Evolutionary conservation across 805 yeast species (phyloP), one percentile per base, ranked within the genome.

Genomic region (Citeromyces matritensis): DNA sequence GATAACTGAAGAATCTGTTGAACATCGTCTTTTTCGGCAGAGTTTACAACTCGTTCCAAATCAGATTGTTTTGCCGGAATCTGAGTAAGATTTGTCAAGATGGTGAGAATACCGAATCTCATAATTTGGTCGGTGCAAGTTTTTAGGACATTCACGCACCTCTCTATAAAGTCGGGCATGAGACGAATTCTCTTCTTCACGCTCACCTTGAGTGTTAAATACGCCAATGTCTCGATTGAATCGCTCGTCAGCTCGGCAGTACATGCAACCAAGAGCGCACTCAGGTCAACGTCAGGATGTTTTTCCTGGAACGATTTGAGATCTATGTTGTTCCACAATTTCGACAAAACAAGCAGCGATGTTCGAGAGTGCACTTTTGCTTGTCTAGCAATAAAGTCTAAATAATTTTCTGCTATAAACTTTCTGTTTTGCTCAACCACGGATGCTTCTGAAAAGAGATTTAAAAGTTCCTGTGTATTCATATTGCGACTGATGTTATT

Each of bases 281-380:
- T 9, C 14, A 65, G 36, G 2, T 55, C 47, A 9, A 56, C 44
- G 3, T 61, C 30, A 5, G 46, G 42, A 9, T 45, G 29, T 17
- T 45, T 39, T n/a, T 48, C 53, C 23, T 42, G 35, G 4, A 50
- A 19, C 6, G 35, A 15, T 23, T 47, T 51, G 15, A 58, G 45
- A 27, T 61, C 55, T 0, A 66, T 48, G 34, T 63, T 58, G 31
- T 63, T 62, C 80, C 80, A 73, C 3, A 71, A 48, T 44, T 75
- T 75, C 5, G 70, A 50, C n/a, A 71, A 41, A 3, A 65, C 64
- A 25, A 72, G 42, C 0, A 65, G 14, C 9, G 12, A 17, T 21
- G n/a, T 4, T 10, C 11, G 9, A 23, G 9, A 6, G 14, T 10
- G 17, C 10, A 10, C 8, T 49, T 28, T 5, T 39, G 39, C 8